Conservation (phyloP, 2,329 filamentous ascomycete genomes). For the Scytalidium lignicola region DNA sequence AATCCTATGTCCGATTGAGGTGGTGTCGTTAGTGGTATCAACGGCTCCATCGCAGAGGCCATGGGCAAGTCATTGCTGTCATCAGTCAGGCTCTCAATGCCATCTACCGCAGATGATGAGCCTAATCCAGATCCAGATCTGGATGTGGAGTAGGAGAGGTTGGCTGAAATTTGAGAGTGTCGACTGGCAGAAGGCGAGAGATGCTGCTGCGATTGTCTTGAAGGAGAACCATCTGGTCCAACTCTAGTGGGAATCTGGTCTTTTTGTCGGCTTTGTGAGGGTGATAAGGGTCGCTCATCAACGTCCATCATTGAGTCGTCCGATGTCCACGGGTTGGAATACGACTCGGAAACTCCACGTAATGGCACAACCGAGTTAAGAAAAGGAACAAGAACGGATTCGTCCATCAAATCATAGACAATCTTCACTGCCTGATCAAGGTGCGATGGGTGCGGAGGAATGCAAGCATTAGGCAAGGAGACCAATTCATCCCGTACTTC, state of each 20-base stretch:
- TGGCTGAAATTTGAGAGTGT: constrained; percentile 19
- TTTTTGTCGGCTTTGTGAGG: constrained; percentile 15
- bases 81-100: constrained; percentile 52
- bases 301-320: constrained; percentile 24
- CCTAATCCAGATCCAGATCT: constrained; percentile 27
- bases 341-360: constrained; percentile 16
- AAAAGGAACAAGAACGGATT: constrained; percentile 90
- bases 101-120: constrained; percentile 40
- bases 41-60: constrained; percentile 46
- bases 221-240: constrained; percentile 16
- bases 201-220: constrained; percentile 19
- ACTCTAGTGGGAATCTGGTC: constrained; percentile 20
- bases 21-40: constrained; percentile 71
- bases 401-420: constrained; percentile 95
- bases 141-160: constrained; percentile 8
- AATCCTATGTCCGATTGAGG: constrained; percentile 48
- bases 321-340: constrained; percentile 24
- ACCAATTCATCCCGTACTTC: constrained; percentile 79
- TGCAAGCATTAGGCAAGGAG: constrained; percentile 50
- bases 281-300: constrained; percentile 23
- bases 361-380: constrained; percentile 50
- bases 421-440: constrained; percentile 81
- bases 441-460: constrained; percentile 68
- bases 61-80: constrained; percentile 59
- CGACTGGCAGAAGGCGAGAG: constrained; percentile 21